phyloP scores from a whole-genome alignment of 192 early-diverging fungal genomes.

The Coemansia sp. region DNA sequence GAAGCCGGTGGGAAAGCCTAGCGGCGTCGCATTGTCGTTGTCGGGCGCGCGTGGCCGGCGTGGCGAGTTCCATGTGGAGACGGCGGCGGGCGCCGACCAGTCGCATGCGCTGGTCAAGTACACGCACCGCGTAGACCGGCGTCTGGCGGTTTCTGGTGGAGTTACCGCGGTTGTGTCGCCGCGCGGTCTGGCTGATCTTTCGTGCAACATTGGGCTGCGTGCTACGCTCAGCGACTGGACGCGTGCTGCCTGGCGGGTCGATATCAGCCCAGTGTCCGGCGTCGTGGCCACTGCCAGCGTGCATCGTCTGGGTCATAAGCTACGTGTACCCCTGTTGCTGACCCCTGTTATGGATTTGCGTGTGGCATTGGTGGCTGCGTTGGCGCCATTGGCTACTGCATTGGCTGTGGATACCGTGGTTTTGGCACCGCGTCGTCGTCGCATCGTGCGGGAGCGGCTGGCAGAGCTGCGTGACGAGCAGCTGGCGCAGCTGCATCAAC shows the following conservation, averaged over 20 bases:
- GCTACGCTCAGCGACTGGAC: conserved; percentile 35
- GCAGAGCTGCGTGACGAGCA: conserved; percentile 63
- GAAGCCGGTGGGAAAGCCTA: conserved; percentile 6
- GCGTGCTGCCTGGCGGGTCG: conserved; percentile 59
- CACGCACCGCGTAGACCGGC: conserved; percentile 24
- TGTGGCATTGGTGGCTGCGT: conserved; percentile 56
- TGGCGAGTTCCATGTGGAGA: conserved; percentile 13
- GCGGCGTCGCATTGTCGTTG: conserved; percentile 28
- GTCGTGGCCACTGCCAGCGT: conserved; percentile 62
- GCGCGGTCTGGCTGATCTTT: conserved; percentile 15
- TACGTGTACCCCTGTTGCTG: conserved; percentile 66
- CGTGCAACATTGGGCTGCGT: conserved; percentile 13
- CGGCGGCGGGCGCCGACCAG: conserved; percentile 11
- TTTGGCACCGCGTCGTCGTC: conserved; percentile 62
- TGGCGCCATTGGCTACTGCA: conserved; percentile 58
- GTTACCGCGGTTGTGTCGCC: neutral
- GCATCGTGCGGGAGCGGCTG: conserved; percentile 47
- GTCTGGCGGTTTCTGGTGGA: conserved; percentile 22
- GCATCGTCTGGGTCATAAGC: conserved; percentile 65
- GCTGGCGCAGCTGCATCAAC: conserved; percentile 59
- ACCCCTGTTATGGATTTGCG: conserved; percentile 58
- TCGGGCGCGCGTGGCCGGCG: neutral
- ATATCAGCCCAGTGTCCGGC: conserved; percentile 61
- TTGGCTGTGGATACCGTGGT: conserved; percentile 60
- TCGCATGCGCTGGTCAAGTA: conserved; percentile 22